phyloP scores from a whole-genome alignment of 1,284 basidiomycete species.

The Dichomitus squalens region DNA sequence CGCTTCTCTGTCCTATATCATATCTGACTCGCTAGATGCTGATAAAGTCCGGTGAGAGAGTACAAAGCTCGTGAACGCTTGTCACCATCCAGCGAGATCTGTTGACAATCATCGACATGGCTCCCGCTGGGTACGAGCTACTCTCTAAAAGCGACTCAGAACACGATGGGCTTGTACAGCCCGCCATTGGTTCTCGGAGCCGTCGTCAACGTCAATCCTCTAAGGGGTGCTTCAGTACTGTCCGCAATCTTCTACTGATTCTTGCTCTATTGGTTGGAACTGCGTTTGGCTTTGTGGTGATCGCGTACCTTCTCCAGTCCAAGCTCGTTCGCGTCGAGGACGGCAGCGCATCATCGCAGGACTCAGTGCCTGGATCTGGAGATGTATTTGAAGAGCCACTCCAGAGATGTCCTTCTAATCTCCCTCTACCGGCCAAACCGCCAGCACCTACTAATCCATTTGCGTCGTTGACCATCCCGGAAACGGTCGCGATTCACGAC shows the following conservation, averaged over 20 bases:
- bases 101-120: conserved; percentile 9
- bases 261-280: background rate
- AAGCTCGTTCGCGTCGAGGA: conserved; percentile 17
- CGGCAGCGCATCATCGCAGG: conserved; percentile 6
- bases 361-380: background rate
- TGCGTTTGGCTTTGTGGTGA: background rate
- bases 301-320: conserved; percentile 21
- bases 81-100: background rate
- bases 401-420: conserved; percentile 37
- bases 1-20: background rate
- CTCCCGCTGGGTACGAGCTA: conserved; percentile 19
- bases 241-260: conserved; percentile 12
- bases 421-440: conserved; percentile 38
- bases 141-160: conserved; percentile 19
- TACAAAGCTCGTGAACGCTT: background rate
- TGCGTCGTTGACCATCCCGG: conserved; percentile 46
- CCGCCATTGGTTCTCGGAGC: conserved; percentile 2
- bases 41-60: background rate
- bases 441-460: conserved; percentile 50
- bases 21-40: conserved; percentile 5
- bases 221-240: conserved; percentile 15
- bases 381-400: conserved; percentile 16
- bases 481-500: conserved; percentile 44
- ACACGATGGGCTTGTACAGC: conserved; percentile 11
- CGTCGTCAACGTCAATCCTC: conserved; percentile 15